These are phyloP conservation scores for Raphidocelis subcapitata DNA, from an alignment of 139 green algal species.

Conservation along the genomic window DNA sequence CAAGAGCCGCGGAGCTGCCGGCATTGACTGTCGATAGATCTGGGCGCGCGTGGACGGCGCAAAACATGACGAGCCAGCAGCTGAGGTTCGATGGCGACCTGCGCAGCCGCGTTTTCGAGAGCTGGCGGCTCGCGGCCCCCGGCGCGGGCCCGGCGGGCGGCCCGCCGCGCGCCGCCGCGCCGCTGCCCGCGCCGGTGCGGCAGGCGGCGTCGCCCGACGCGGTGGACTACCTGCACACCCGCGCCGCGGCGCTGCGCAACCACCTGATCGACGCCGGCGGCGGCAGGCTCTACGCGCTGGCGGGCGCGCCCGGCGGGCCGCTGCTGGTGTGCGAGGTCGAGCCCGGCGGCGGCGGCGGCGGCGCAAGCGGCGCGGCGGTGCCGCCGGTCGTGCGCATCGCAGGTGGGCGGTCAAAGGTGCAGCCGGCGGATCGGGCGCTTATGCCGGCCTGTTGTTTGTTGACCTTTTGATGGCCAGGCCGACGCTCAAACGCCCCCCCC, in stretches of 20 bases:
- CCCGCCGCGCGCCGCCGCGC: background rate
- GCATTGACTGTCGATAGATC: too few species aligned
- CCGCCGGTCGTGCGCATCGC: background rate
- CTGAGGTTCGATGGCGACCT: constrained; percentile 9
- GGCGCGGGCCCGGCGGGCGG: constrained; percentile 11
- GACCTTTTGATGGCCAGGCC: too few species aligned
- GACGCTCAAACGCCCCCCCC: too few species aligned
- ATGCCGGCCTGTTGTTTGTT: background rate
- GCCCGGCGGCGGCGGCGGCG: background rate
- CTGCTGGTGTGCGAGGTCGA: background rate
- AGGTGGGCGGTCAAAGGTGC: background rate
- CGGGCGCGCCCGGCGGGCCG: background rate
- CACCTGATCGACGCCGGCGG: constrained; percentile 33
- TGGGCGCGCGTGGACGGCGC: too few species aligned
- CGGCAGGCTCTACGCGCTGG: constrained; percentile 28
- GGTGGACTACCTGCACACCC: constrained; percentile 40
- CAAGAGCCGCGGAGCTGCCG: too few species aligned
- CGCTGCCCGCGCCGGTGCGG: constrained; percentile 7
- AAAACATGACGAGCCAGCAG: too few species aligned
- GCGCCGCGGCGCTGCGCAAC: constrained; percentile 36
- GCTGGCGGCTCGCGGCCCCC: constrained; percentile 24
- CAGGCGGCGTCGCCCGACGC: constrained; percentile 1
- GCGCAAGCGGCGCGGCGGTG: background rate
- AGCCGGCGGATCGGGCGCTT: background rate
- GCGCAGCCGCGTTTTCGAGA: constrained; percentile 4